Conservation (phyloP, 225 moss, liverwort and hornwort species). For the Asterella californica region DNA sequence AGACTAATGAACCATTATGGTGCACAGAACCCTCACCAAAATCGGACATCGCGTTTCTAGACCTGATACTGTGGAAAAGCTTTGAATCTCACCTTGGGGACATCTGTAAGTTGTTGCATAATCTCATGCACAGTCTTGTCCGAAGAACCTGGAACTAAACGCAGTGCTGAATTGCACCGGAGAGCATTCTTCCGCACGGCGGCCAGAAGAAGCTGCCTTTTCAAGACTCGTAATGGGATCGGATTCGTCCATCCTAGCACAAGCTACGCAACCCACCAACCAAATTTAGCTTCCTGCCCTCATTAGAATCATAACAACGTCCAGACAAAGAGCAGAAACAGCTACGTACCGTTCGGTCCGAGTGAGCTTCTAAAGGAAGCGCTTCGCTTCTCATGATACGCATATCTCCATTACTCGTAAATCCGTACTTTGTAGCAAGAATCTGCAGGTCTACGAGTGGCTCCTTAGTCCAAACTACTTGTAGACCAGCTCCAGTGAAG, state of each 20-base stretch:
- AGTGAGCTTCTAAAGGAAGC: conserved; percentile 52
- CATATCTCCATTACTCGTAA: conserved; percentile 79
- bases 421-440: conserved; percentile 92
- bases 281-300: not conserved
- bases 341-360: conserved; percentile 71
- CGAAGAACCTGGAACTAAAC: conserved; percentile 72
- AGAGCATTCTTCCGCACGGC: conserved; percentile 71
- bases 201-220: conserved; percentile 82
- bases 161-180: conserved; percentile 55
- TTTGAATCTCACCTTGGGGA: not conserved
- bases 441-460: conserved; percentile 37
- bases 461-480: not conserved
- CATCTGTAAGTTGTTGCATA: conserved; percentile 61
- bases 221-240: conserved; percentile 81
- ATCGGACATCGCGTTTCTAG: too few relatives aligned
- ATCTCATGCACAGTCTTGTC: conserved; percentile 63
- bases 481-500: not conserved
- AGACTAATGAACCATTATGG: not conserved
- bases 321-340: not conserved
- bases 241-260: conserved; percentile 87
- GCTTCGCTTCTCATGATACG: conserved; percentile 60
- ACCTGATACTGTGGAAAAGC: not conserved
- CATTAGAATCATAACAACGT: not conserved
- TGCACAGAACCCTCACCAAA: not conserved
- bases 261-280: conserved; percentile 42